Evolutionary conservation across 2,329 filamentous ascomycete genomes (phyloP).

Genomic region (Trichoderma pleuroti): DNA sequence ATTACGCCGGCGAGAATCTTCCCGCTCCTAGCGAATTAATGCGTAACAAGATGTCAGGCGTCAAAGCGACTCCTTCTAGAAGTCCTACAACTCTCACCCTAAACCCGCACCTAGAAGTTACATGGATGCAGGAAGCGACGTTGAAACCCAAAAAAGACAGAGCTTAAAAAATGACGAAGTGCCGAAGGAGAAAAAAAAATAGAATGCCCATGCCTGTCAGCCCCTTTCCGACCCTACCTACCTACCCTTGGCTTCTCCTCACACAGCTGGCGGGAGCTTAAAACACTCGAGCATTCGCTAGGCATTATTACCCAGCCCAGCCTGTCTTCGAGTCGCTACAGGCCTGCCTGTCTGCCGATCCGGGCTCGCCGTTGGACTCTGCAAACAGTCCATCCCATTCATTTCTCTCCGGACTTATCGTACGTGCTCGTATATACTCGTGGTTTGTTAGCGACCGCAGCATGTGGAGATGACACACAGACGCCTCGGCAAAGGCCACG

Average conservation of each 20-base stretch:
- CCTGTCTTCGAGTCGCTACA: not conserved
- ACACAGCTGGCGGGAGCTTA: not conserved
- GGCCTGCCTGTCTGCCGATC: not conserved
- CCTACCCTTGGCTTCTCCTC: not conserved
- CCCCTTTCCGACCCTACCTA: not conserved
- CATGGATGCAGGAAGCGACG: not conserved
- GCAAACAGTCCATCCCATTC: not conserved
- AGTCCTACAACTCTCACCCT: not conserved
- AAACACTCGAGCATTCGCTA: not conserved
- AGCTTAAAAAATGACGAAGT: not conserved
- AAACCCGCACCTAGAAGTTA: not conserved
- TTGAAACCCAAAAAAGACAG: not conserved
- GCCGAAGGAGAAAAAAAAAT: not conserved
- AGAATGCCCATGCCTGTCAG: not conserved
- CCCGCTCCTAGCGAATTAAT: not conserved
- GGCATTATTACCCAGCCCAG: not conserved
- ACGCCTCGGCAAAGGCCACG: not conserved
- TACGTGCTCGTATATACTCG: not conserved
- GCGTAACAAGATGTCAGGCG: not conserved
- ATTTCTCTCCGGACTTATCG: not conserved
- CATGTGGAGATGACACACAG: conserved; percentile 4
- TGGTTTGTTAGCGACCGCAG: not conserved
- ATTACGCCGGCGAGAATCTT: not conserved
- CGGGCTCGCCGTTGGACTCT: not conserved
- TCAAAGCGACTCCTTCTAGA: not conserved